A percentile compares a stretch with the other conserved stretches of the same genome.
Evolutionary conservation across 495 filamentous ascomycete genomes (phyloP).

Genomic region (Viridothelium virens): DNA sequence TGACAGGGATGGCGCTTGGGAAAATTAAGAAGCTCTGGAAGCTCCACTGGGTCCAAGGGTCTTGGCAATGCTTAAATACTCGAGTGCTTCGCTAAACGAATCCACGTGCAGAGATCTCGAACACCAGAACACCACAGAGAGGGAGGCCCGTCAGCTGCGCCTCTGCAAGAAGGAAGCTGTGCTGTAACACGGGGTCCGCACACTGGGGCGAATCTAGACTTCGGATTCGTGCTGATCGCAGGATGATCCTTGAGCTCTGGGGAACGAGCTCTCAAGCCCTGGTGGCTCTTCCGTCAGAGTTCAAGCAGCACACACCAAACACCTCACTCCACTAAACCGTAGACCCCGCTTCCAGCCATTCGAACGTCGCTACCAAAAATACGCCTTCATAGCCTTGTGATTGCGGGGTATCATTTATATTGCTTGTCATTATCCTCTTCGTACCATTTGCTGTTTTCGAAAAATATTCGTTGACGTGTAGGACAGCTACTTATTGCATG

Average conservation of each 20-base stretch:
- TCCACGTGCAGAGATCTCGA: conserved; percentile 1
- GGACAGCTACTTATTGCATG: neutral
- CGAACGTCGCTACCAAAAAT: neutral
- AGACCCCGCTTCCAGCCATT: conserved; percentile 5
- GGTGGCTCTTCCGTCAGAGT: neutral
- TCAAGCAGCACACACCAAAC: neutral
- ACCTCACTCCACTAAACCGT: neutral
- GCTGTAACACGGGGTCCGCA: neutral
- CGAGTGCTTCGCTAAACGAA: neutral
- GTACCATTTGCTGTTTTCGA: neutral
- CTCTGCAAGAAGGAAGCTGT: neutral
- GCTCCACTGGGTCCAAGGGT: neutral
- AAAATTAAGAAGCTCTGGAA: neutral
- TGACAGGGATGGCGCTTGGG: neutral
- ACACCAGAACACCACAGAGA: neutral
- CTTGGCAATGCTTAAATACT: conserved; percentile 8
- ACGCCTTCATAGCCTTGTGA: neutral
- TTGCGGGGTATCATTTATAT: neutral
- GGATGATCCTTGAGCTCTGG: neutral
- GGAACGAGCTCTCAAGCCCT: neutral
- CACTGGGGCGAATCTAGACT: neutral
- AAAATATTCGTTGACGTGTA: neutral
- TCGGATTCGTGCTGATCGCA: neutral
- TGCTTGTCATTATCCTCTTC: neutral
- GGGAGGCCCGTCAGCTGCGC: neutral